These are phyloP conservation scores for Nothophaeocryptopus gaeumannii DNA, from an alignment of 2,329 filamentous ascomycete species.

Conservation along the genomic window DNA sequence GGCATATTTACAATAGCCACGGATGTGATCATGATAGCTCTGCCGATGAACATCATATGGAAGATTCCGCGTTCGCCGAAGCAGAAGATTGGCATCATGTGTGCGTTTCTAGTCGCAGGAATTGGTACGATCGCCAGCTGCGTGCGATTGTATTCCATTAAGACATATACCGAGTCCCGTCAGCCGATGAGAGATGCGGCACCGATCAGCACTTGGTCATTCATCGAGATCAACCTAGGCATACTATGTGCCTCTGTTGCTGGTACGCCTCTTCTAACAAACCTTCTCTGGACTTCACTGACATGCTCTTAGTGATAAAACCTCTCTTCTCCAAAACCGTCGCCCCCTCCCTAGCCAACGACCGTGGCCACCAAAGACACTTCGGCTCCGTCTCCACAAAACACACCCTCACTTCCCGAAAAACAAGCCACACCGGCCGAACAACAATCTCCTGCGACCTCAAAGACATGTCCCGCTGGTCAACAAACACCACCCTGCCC, in stretches of 20 bases:
- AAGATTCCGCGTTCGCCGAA: slow-evolving; percentile 33
- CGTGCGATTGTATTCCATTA: slow-evolving; percentile 32
- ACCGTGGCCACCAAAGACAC: background rate
- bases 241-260: slow-evolving; percentile 33
- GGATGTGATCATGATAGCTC: slow-evolving; percentile 38
- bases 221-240: slow-evolving; percentile 34
- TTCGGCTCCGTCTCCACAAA: slow-evolving; percentile 4
- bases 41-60: slow-evolving; percentile 41
- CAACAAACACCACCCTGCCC: background rate
- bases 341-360: slow-evolving; percentile 12
- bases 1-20: slow-evolving; percentile 39
- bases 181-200: slow-evolving; percentile 31
- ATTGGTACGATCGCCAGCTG: slow-evolving; percentile 32
- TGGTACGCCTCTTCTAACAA: slow-evolving; percentile 14
- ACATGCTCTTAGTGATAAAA: slow-evolving; percentile 15
- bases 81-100: slow-evolving; percentile 36
- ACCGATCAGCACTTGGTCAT: slow-evolving; percentile 33
- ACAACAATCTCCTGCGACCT: slow-evolving; percentile 9
- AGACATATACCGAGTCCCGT: slow-evolving; percentile 27
- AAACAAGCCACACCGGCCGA: background rate
- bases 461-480: slow-evolving; percentile 12
- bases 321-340: slow-evolving; percentile 20
- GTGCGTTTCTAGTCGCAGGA: slow-evolving; percentile 25
- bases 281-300: background rate
- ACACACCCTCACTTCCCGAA: slow-evolving; percentile 4